Conservation (phyloP, 2,329 filamentous ascomycete genomes). For the Stemphylium vesicarium region DNA sequence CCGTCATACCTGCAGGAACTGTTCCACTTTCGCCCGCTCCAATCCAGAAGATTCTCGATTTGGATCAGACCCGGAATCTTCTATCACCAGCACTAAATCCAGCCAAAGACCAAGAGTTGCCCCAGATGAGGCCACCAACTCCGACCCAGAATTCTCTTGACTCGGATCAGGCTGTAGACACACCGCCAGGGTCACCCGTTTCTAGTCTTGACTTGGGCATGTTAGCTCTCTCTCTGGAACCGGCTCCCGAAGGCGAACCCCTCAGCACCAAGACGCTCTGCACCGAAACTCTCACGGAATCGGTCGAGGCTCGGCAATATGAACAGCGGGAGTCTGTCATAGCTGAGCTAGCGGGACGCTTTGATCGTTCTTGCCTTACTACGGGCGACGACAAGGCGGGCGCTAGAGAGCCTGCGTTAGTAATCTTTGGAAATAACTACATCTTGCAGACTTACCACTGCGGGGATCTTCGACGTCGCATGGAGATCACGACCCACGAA, state of each 20-base stretch:
- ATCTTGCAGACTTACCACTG: neutral
- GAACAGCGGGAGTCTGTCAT: neutral
- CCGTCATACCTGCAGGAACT: slow-evolving; percentile 29
- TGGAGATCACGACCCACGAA: neutral
- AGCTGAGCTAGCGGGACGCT: neutral
- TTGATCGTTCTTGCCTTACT: neutral
- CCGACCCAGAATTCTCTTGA: slow-evolving; percentile 31
- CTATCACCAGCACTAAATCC: slow-evolving; percentile 7
- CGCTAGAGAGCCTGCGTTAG: neutral
- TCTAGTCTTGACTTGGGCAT: neutral
- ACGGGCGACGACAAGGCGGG: neutral
- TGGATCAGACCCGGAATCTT: slow-evolving; percentile 15
- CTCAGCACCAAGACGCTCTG: neutral
- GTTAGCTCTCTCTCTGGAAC: slow-evolving; percentile 22
- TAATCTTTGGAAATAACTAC: slow-evolving; percentile 1
- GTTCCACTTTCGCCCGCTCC: slow-evolving; percentile 38
- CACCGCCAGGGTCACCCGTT: neutral
- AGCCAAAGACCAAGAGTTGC: neutral
- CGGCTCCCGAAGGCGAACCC: slow-evolving; percentile 15
- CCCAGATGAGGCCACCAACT: slow-evolving; percentile 17
- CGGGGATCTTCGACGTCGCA: slow-evolving; percentile 2
- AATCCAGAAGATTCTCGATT: slow-evolving; percentile 28
- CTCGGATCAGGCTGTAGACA: slow-evolving; percentile 10
- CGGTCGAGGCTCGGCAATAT: neutral
- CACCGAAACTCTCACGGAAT: neutral